These are phyloP conservation scores for Citrullus amarus DNA, from an alignment of 306 rosid species.

Conservation along the genomic window DNA sequence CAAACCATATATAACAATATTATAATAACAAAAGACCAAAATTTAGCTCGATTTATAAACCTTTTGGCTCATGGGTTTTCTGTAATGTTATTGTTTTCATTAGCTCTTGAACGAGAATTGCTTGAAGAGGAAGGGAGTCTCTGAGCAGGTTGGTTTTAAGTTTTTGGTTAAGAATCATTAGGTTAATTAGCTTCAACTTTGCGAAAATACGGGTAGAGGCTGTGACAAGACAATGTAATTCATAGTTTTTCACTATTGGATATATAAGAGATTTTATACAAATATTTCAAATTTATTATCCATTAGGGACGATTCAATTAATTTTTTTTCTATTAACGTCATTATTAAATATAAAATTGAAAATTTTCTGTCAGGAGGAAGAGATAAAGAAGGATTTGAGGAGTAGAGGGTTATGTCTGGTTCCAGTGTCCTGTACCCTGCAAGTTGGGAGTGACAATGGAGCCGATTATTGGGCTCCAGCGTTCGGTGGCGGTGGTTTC, in stretches of 20 bases:
- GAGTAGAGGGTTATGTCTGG: slow-evolving; percentile 94
- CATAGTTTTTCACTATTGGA: background rate
- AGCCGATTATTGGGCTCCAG: slow-evolving; percentile 98
- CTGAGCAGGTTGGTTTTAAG: slow-evolving; percentile 25
- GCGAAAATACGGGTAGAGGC: too few species aligned
- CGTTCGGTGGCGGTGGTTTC: slow-evolving; percentile 46
- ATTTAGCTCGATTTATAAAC: background rate
- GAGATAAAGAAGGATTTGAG: slow-evolving; percentile 69
- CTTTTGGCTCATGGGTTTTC: background rate
- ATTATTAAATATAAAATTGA: background rate
- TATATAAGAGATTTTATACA: background rate
- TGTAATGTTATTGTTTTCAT: background rate
- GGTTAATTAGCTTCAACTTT: too few species aligned
- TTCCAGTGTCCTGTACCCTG: slow-evolving; percentile 86
- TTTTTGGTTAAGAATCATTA: background rate
- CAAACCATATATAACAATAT: background rate
- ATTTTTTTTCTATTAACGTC: too few species aligned
- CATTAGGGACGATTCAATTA: too few species aligned
- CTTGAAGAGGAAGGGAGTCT: slow-evolving; percentile 62
- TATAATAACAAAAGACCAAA: too few species aligned
- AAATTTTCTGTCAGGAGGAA: slow-evolving; percentile 33
- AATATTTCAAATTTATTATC: too few species aligned
- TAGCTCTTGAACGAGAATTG: slow-evolving; percentile 67
- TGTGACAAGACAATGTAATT: too few species aligned
- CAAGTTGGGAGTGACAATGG: slow-evolving; percentile 97